Conservation (phyloP, 2,329 filamentous ascomycete genomes). For the Cladosporium sp. region DNA sequence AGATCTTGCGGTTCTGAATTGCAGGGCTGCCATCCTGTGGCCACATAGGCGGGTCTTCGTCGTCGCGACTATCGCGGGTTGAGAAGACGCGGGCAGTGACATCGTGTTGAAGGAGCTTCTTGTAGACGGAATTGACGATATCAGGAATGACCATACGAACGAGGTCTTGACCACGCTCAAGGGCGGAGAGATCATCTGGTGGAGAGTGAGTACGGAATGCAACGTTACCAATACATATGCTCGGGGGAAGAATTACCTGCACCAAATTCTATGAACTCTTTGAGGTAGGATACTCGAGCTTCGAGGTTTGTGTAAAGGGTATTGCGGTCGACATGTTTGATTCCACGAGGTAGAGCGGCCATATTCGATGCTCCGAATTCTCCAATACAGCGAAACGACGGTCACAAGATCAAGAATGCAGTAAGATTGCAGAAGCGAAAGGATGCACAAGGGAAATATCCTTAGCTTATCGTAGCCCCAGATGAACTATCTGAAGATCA, state of each 20-base stretch:
- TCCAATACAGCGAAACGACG: not conserved
- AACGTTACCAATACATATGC: too few species aligned
- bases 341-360: slow-evolving; percentile 19
- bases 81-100: slow-evolving; percentile 76
- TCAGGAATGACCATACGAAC: slow-evolving; percentile 78
- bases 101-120: slow-evolving; percentile 74
- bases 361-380: slow-evolving; percentile 1
- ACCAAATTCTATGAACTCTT: slow-evolving; percentile 70
- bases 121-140: slow-evolving; percentile 79
- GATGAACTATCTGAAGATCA: slow-evolving; percentile 4
- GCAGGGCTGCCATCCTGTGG: slow-evolving; percentile 67
- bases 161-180: slow-evolving; percentile 67
- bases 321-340: slow-evolving; percentile 63
- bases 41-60: slow-evolving; percentile 61
- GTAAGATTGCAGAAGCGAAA: not conserved
- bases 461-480: slow-evolving; percentile 4
- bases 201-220: slow-evolving; percentile 17
- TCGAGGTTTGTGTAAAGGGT: slow-evolving; percentile 69
- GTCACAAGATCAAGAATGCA: not conserved
- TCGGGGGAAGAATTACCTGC: slow-evolving; percentile 13
- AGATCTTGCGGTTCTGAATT: slow-evolving; percentile 74
- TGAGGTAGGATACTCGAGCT: slow-evolving; percentile 65
- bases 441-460: not conserved
- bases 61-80: slow-evolving; percentile 56
- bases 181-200: slow-evolving; percentile 66